These are phyloP conservation scores for Polygonum aviculare DNA, from an alignment of 148 eudicot genomes.

Conservation along the genomic window DNA sequence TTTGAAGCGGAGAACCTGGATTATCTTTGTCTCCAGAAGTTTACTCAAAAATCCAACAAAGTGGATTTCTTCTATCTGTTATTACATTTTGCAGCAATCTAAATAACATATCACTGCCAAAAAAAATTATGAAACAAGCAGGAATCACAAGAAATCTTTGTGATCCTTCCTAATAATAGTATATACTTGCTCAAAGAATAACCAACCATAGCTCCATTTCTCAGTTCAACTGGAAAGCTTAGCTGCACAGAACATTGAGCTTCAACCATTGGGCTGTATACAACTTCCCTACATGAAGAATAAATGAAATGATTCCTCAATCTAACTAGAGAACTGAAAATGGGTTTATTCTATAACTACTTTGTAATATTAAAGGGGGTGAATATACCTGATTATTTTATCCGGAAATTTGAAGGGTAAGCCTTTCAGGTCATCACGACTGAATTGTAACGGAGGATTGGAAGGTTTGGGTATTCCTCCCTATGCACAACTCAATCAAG, in stretches of 20 bases:
- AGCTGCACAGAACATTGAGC: slow-evolving; percentile 91
- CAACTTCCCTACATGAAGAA: slow-evolving; percentile 66
- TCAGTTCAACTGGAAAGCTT: slow-evolving; percentile 65
- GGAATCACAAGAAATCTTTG: not conserved
- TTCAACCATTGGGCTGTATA: slow-evolving; percentile 89
- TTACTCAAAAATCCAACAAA: slow-evolving; percentile 76
- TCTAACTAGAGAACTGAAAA: not conserved
- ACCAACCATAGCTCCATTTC: slow-evolving; percentile 63
- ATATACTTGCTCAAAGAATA: not conserved
- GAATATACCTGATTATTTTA: slow-evolving; percentile 41
- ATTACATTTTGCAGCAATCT: slow-evolving; percentile 1
- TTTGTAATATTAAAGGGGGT: not conserved
- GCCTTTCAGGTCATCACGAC: slow-evolving; percentile 69
- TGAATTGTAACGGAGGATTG: slow-evolving; percentile 36
- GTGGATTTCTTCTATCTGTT: slow-evolving; percentile 75
- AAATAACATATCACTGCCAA: not conserved
- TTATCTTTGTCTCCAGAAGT: slow-evolving; percentile 76
- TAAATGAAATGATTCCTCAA: not conserved
- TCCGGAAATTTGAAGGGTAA: slow-evolving; percentile 75
- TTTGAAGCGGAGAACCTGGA: slow-evolving; percentile 86
- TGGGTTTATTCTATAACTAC: not conserved
- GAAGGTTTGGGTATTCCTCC: slow-evolving; percentile 82
- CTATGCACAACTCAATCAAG: slow-evolving; percentile 25
- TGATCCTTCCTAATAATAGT: not conserved
- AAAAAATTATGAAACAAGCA: not conserved